phyloP scores from a whole-genome alignment of 1,284 basidiomycete genomes.

The Malassezia pachydermatis region DNA sequence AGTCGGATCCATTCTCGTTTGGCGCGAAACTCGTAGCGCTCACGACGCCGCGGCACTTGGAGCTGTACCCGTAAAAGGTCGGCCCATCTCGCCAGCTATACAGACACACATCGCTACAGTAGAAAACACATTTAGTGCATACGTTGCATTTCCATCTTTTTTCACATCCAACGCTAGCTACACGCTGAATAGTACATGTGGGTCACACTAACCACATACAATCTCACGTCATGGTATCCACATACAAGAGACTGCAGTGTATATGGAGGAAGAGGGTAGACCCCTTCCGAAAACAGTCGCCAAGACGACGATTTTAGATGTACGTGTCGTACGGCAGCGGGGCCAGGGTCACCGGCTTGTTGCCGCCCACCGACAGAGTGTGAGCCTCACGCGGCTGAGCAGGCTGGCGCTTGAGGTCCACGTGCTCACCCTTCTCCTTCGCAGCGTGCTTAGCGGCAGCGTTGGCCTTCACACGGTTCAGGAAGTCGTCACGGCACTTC shows the following conservation, averaged over 20 bases:
- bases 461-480: constrained; percentile 90
- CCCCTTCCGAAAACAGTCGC: no score
- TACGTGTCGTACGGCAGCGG: constrained; percentile 63
- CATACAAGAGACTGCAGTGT: constrained; percentile 5
- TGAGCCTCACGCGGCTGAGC: constrained; percentile 70
- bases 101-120: no score
- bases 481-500: constrained; percentile 96
- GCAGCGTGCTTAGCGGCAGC: constrained; percentile 74
- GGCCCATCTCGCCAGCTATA: no score
- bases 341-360: constrained; percentile 82
- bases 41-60: constrained; percentile 19
- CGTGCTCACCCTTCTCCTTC: constrained; percentile 58
- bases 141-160: constrained; percentile 4
- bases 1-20: constrained; percentile 53
- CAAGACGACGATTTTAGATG: constrained; percentile 37
- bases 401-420: constrained; percentile 77
- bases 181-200: constrained; percentile 16
- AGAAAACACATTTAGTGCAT: background rate
- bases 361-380: constrained; percentile 63
- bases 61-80: constrained; percentile 20
- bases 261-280: no score
- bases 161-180: constrained; percentile 7
- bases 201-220: no score
- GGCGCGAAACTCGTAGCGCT: constrained; percentile 58
- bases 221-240: no score